Base-by-base conservation (phyloP, 2,329 filamentous ascomycete species). In the Penicillium paneum region DNA sequence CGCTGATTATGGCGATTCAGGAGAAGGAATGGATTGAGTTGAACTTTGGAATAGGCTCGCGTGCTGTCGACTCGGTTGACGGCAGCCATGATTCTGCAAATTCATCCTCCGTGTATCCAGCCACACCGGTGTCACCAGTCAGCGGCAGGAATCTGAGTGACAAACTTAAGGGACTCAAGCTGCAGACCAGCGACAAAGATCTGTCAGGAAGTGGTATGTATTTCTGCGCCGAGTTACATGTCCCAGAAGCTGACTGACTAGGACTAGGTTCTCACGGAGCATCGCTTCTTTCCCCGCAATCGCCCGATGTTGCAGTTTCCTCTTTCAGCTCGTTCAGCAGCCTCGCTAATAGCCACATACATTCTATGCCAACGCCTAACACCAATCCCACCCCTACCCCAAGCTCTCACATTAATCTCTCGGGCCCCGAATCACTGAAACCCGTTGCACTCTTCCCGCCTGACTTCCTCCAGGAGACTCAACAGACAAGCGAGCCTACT, bases 11-110 rank as follows among this genome's bases (percentile, higher is more conserved):
- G 87, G 90, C 88, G 0, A 71, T 90, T 44, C 84, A 90, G 54
- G 91, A 96, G 72, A 89, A 86, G 68, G 82, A 89, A 63, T 96
- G 91, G 91, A 91, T 96, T 49, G 83, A 90, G 66, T 79, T 86
- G 43, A 90, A 91, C 64, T 96, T 96, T 71, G 88, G 87, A 6
- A 77, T 90, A 1, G 69, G 65, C 39, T 71, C 74, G 50, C 78
- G 72, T 57, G 76, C 72, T 57, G 2, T 65, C 54, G 61, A 76
- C 60, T 53, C 66, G 74, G 45, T 71, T 69, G 13, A 36, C 17
- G 45, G 44, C 43, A 58, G 53, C 57, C 35, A 71, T 56, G 58
- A 64, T 56, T 59, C 57, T 38, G 51, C 66, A 26, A 62, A 44
- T 31, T 63, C 45, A n/a, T 62, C 38, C 54, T 54, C 67, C 34